Evolutionary conservation across 768 basidiomycete species (phyloP).

Genomic region (Crepidotus variabilis): DNA sequence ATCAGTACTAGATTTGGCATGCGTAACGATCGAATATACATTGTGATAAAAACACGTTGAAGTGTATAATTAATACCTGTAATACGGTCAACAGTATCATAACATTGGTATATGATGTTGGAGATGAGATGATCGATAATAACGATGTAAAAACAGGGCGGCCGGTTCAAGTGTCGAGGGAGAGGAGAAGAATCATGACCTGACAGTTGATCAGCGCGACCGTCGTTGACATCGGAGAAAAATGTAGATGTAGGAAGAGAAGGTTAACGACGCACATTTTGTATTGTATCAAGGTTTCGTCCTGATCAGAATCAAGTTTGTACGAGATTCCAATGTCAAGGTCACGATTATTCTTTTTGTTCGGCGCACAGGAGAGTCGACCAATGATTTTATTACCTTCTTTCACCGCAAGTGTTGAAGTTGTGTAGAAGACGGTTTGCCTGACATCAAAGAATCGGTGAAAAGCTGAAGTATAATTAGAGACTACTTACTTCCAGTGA

Average conservation of each 20-base stretch:
- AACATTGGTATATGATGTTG: no score
- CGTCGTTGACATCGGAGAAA: no score
- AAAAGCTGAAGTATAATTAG: not conserved
- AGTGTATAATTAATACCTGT: no score
- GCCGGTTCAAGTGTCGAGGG: no score
- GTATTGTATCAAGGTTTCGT: conserved; percentile 51
- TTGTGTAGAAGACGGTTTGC: conserved; percentile 98
- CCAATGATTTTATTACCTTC: conserved; percentile 76
- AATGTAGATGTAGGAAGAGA: not conserved
- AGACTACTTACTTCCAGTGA: conserved; percentile 82
- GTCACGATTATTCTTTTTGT: conserved; percentile 90
- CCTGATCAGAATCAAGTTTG: conserved; percentile 35
- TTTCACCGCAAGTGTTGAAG: conserved; percentile 63
- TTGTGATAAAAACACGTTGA: no score
- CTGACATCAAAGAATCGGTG: conserved; percentile 28
- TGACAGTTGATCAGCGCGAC: no score
- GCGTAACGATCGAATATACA: no score
- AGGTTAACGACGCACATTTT: conserved; percentile 70
- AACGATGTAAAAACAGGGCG: no score
- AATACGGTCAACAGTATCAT: no score
- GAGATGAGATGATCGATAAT: no score
- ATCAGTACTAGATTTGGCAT: no score
- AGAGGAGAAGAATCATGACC: no score
- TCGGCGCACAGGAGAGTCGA: conserved; percentile 75
- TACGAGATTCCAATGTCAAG: conserved; percentile 87